Evolutionary conservation across 371 early-diverging fungal species (phyloP), one percentile per base, ranked within the genome.

Genomic region (Actinomucor elegans): DNA sequence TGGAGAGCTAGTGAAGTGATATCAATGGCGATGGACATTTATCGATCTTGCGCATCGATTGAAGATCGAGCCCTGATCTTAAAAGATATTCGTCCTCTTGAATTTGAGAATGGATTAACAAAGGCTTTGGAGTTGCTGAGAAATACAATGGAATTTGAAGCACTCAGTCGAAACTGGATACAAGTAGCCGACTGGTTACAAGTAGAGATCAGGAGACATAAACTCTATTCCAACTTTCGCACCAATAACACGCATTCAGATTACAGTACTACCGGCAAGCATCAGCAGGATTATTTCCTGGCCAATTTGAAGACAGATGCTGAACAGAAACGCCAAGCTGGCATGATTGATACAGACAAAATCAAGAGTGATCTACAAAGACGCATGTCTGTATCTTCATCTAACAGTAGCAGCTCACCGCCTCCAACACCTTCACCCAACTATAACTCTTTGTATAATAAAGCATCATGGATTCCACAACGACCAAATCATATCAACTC

Each of bases 121-220:
- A 60, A 57, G 17, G 60, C 71, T 6, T 50, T 70, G 9, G 54
- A 60, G 5, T 62, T 67, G 5, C 29, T 76, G 17, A 46, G 47
- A n/a, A 47, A 44, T 5, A 70, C 76, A 4, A 51, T 54, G 23
- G 76, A 76, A 27, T 66, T 57, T 46, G 52, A 66, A 38, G 49
- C 54, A 2, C 26, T 43, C 2, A 61, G 46, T 41, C 63, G 59
- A 46, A 65, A 66, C 28, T 72, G 67, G 65, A 59, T 68, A 14
- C 73, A 76, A 47, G 64, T 76, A 1, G 64, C 71, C 12, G 69
- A 76, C 29, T 76, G 70, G 68, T 45, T 76, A 15, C 57, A 73
- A 20, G 62, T 68, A 4, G 76, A 76, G 40, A 66, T 76, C 18
- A 40, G 66, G 45, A 59, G 75, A 24, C 75, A 74, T 49, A 49